A percentile compares a stretch with the other conserved stretches of the same genome.
phyloP scores from a whole-genome alignment of 805 yeast species.

The Candida gorgasii region DNA sequence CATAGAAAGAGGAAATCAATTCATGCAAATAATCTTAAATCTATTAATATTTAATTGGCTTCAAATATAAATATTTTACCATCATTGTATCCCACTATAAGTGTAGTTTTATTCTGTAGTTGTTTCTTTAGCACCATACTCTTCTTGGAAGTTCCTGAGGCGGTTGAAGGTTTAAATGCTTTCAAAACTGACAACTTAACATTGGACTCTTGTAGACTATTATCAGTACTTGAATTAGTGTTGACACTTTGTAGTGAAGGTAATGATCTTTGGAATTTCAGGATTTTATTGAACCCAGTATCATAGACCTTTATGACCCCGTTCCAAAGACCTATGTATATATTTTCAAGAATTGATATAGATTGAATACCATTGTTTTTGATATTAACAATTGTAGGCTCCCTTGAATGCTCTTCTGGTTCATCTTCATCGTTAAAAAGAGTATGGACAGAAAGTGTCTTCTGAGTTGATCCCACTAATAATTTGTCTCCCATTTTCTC shows the following conservation, averaged over 20 bases:
- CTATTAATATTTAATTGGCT: slow-evolving; percentile 9
- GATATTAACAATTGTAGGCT: slow-evolving; percentile 10
- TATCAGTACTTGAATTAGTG: neutral
- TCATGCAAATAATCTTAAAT: slow-evolving; percentile 24
- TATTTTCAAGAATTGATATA: slow-evolving; percentile 23
- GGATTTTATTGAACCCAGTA: slow-evolving; percentile 7
- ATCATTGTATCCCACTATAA: slow-evolving; percentile 15
- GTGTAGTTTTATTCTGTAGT: slow-evolving; percentile 5
- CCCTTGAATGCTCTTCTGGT: neutral
- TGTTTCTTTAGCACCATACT: slow-evolving; percentile 2
- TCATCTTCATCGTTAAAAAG: neutral
- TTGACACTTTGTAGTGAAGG: slow-evolving; percentile 12
- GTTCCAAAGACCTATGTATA: slow-evolving; percentile 52
- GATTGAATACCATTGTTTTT: slow-evolving; percentile 24
- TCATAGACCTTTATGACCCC: slow-evolving; percentile 37
- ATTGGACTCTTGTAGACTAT: slow-evolving; percentile 2
- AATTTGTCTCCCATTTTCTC: slow-evolving; percentile 26
- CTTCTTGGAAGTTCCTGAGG: neutral
- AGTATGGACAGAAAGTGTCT: slow-evolving; percentile 30
- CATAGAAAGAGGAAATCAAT: slow-evolving; percentile 33
- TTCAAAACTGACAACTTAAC: slow-evolving; percentile 7
- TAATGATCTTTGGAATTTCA: slow-evolving; percentile 15
- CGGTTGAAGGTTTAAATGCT: neutral
- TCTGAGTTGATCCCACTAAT: slow-evolving; percentile 51
- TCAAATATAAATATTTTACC: slow-evolving; percentile 16